Percentiles rank a stretch among this genome's conserved stretches.
phyloP scores from a whole-genome alignment of 2,329 filamentous ascomycete genomes.

The Talaromyces sp. region DNA sequence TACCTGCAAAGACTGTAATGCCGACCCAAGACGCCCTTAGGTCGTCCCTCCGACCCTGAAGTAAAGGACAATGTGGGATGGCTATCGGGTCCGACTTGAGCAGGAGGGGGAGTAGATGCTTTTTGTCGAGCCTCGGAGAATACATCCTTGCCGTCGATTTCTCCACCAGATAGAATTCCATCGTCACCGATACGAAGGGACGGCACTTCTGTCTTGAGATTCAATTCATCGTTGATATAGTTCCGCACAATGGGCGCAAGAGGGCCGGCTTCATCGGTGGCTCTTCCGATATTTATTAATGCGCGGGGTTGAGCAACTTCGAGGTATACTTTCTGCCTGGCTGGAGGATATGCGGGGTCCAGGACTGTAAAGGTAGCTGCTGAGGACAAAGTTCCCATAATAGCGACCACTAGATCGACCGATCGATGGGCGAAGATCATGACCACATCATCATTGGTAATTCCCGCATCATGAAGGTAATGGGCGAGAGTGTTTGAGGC shows the following conservation, averaged over 20 bases:
- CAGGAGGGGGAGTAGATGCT: conserved; percentile 52
- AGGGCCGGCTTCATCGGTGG: conserved; percentile 62
- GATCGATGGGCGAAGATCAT: conserved; percentile 86
- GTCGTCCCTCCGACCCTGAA: conserved; percentile 66
- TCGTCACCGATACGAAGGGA: conserved; percentile 66
- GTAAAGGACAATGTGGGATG: conserved; percentile 71
- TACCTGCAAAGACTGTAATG: conserved; percentile 84
- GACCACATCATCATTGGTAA: conserved; percentile 77
- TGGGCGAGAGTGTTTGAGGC: conserved; percentile 75
- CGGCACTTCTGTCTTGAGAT: conserved; percentile 69
- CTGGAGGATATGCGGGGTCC: conserved; percentile 77
- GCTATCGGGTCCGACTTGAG: conserved; percentile 81
- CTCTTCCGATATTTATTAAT: conserved; percentile 67
- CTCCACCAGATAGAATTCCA: conserved; percentile 66
- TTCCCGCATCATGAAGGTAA: conserved; percentile 67
- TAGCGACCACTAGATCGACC: conserved; percentile 69
- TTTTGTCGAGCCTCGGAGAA: conserved; percentile 43
- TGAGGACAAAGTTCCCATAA: conserved; percentile 63
- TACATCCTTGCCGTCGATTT: conserved; percentile 60
- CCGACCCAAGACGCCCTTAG: conserved; percentile 81
- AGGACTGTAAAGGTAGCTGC: conserved; percentile 57
- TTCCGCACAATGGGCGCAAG: conserved; percentile 55
- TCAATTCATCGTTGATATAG: conserved; percentile 69
- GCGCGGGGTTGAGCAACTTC: conserved; percentile 71
- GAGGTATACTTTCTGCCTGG: conserved; percentile 75